These are phyloP conservation scores for Suillus americanus DNA, from an alignment of 768 basidiomycete species.

Conservation along the genomic window DNA sequence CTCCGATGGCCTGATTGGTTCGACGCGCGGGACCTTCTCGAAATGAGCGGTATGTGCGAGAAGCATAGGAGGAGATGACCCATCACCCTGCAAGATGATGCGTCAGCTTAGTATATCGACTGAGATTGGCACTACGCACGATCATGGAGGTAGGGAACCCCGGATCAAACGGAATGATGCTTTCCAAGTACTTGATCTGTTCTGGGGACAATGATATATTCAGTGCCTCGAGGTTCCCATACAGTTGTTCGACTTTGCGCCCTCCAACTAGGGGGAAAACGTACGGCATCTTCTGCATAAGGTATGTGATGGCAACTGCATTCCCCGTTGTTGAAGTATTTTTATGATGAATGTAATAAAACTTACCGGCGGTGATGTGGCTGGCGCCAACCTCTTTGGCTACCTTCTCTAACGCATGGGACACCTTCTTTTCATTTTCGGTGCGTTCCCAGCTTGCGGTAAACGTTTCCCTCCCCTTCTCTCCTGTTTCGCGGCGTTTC, in stretches of 20 bases:
- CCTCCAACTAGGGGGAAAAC: conserved; percentile 38
- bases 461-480: conserved; percentile 25
- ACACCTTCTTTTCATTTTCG: conserved; percentile 42
- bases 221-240: conserved; percentile 36
- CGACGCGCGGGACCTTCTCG: conserved; percentile 9
- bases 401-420: conserved; percentile 47
- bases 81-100: conserved; percentile 1
- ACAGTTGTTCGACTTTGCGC: conserved; percentile 37
- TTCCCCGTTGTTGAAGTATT: neutral
- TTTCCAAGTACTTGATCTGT: conserved; percentile 34
- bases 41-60: conserved; percentile 5
- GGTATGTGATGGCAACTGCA: conserved; percentile 37
- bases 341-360: neutral
- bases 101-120: neutral
- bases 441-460: conserved; percentile 44
- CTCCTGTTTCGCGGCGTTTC: conserved; percentile 23
- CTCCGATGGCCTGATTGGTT: conserved; percentile 4
- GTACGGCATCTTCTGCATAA: conserved; percentile 40
- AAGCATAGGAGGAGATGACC: neutral
- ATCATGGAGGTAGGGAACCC: conserved; percentile 35
- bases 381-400: conserved; percentile 49
- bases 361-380: conserved; percentile 37
- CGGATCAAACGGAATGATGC: conserved; percentile 28
- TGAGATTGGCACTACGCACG: conserved; percentile 18
- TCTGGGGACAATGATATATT: conserved; percentile 30